Evolutionary conservation across 257 asterid genomes (phyloP).

Genomic region (Nicotiana tabacum): DNA sequence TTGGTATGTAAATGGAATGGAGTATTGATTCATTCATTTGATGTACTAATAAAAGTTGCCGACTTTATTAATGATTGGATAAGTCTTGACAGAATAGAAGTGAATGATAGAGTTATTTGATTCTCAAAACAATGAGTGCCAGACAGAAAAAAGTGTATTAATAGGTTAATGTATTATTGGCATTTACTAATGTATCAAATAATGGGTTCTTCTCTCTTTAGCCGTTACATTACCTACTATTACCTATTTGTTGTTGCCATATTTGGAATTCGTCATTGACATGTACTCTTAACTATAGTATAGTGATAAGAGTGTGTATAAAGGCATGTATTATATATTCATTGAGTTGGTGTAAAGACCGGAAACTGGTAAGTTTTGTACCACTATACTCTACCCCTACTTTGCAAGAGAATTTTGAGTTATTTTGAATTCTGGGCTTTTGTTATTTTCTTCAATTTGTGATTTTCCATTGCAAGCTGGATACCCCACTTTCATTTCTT

Average conservation of each 20-base stretch:
- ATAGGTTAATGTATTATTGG: neutral
- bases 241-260: neutral
- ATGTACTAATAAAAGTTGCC: neutral
- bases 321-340: no score
- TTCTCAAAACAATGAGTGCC: neutral
- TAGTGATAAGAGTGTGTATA: no score
- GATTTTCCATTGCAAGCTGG: constrained; percentile 5
- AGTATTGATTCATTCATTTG: neutral
- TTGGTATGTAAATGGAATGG: neutral
- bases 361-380: no score
- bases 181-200: neutral
- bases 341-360: no score
- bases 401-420: constrained; percentile 20
- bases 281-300: constrained; percentile 23
- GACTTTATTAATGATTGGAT: neutral
- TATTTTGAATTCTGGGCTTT: constrained; percentile 26
- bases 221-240: neutral
- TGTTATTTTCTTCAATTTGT: constrained; percentile 18
- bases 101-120: neutral
- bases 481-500: neutral
- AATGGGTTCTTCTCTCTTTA: neutral
- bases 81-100: neutral
- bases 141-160: neutral
- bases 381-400: neutral
- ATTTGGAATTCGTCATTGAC: constrained; percentile 24